Evolutionary conservation across 108 stramenopile genomes (phyloP).

Genomic region (Cyclotella baltica): DNA sequence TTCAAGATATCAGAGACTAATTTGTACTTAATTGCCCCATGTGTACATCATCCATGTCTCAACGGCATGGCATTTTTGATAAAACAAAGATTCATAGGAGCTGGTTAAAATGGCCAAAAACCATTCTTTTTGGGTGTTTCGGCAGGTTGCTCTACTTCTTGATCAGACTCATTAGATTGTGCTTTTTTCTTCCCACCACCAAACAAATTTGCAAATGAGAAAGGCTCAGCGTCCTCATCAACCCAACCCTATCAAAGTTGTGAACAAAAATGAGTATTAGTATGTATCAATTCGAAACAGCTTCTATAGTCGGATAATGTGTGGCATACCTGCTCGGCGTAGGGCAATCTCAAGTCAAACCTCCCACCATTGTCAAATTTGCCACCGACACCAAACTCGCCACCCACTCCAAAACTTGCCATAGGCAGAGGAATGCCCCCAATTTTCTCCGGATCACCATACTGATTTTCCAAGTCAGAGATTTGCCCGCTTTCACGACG

Average conservation of each 20-base stretch:
- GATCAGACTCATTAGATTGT: constrained; percentile 22
- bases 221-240: constrained; percentile 80
- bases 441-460: constrained; percentile 82
- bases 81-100: too few relatives aligned
- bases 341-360: constrained; percentile 94
- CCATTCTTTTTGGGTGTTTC: constrained; percentile 28
- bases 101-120: constrained; percentile 40
- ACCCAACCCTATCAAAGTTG: constrained; percentile 72
- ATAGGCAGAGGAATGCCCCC: constrained; percentile 89
- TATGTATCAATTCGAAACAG: background rate
- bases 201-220: constrained; percentile 57
- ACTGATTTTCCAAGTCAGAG: constrained; percentile 86
- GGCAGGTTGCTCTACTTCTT: background rate
- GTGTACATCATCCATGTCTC: too few relatives aligned
- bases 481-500: constrained; percentile 77
- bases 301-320: background rate
- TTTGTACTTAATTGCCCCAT: too few relatives aligned
- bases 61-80: too few relatives aligned
- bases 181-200: constrained; percentile 72
- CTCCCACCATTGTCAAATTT: constrained; percentile 97
- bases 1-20: too few relatives aligned
- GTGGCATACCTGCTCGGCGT: constrained; percentile 80
- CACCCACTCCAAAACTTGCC: constrained; percentile 90
- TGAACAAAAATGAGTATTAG: background rate
- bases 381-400: constrained; percentile 91